phyloP scores from a whole-genome alignment of 768 basidiomycete species.

The Tricholoma hemisulphureum region DNA sequence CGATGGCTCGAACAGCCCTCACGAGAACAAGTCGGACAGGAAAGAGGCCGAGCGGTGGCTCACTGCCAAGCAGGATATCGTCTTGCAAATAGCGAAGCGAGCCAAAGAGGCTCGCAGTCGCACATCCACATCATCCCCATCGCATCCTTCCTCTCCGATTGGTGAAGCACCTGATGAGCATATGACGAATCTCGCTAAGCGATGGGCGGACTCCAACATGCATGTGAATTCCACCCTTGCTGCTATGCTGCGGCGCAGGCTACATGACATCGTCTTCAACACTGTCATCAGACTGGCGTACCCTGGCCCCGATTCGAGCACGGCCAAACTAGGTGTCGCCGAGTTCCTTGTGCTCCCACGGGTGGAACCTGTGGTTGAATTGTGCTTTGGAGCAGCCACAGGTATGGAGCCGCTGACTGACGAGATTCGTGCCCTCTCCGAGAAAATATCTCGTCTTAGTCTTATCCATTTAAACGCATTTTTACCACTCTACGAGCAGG shows the following conservation, averaged over 20 bases:
- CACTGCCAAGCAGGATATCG: slow-evolving; percentile 58
- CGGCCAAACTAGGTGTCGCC: slow-evolving; percentile 26
- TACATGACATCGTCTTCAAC: slow-evolving; percentile 63
- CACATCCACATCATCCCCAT: slow-evolving; percentile 17
- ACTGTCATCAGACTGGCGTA: slow-evolving; percentile 54
- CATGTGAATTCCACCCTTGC: slow-evolving; percentile 57
- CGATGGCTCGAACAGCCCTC: slow-evolving; percentile 19
- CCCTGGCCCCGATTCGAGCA: slow-evolving; percentile 41
- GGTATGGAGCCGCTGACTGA: slow-evolving; percentile 73
- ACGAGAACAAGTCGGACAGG: slow-evolving; percentile 18
- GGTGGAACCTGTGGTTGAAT: slow-evolving; percentile 13
- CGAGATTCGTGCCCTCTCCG: slow-evolving; percentile 67
- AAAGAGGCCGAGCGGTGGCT: slow-evolving; percentile 54
- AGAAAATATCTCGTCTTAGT: slow-evolving; percentile 70
- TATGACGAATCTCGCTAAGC: slow-evolving; percentile 58
- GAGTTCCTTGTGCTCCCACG: slow-evolving; percentile 22
- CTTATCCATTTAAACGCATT: slow-evolving; percentile 76
- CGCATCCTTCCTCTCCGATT: slow-evolving; percentile 25
- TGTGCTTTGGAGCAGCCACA: slow-evolving; percentile 35
- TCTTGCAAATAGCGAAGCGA: slow-evolving; percentile 73
- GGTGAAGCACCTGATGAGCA: slow-evolving; percentile 46
- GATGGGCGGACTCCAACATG: slow-evolving; percentile 72
- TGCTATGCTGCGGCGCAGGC: slow-evolving; percentile 56
- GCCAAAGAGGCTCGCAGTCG: slow-evolving; percentile 47
- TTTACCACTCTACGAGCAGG: slow-evolving; percentile 71